A percentile compares a stretch with the other conserved stretches of the same genome.
Evolutionary conservation across 2,329 filamentous ascomycete species (phyloP).

Genomic region (Cladosporium sp.): DNA sequence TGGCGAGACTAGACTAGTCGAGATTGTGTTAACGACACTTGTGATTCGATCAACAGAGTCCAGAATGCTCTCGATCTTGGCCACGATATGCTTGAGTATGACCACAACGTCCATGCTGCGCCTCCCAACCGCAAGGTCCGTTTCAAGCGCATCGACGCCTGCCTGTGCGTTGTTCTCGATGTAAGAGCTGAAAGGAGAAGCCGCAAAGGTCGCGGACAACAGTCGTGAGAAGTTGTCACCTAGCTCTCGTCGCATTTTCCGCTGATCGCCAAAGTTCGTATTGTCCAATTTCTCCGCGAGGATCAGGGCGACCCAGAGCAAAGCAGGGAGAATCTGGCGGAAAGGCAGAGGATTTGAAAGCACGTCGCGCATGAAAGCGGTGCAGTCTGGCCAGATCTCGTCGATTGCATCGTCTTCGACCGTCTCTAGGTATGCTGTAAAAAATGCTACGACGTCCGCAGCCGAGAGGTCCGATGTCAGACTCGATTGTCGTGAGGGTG

Average conservation of each 20-base stretch:
- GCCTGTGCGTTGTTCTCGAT: constrained; percentile 18
- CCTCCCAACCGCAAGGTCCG: neutral
- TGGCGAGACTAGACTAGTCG: constrained; percentile 75
- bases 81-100: constrained; percentile 73
- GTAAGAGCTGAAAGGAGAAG: constrained; percentile 16
- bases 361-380: constrained; percentile 82
- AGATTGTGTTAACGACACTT: constrained; percentile 73
- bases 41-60: constrained; percentile 80
- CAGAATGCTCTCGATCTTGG: constrained; percentile 74
- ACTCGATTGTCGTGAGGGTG: constrained; percentile 76
- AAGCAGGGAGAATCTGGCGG: constrained; percentile 76
- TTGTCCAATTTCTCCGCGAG: constrained; percentile 95
- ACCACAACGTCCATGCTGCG: constrained; percentile 60
- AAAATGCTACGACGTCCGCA: constrained; percentile 76
- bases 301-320: constrained; percentile 84
- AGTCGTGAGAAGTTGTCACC: constrained; percentile 88
- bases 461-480: constrained; percentile 81
- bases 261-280: constrained; percentile 92
- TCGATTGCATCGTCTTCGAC: constrained; percentile 97
- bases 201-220: constrained; percentile 90
- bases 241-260: constrained; percentile 83
- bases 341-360: constrained; percentile 92
- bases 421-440: constrained; percentile 84
- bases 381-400: constrained; percentile 95
- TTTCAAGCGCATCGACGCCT: neutral